A percentile compares a stretch with the other conserved stretches of the same genome.
Evolutionary conservation across 2,329 filamentous ascomycete species (phyloP).

Genomic region (Orbilia javanica): DNA sequence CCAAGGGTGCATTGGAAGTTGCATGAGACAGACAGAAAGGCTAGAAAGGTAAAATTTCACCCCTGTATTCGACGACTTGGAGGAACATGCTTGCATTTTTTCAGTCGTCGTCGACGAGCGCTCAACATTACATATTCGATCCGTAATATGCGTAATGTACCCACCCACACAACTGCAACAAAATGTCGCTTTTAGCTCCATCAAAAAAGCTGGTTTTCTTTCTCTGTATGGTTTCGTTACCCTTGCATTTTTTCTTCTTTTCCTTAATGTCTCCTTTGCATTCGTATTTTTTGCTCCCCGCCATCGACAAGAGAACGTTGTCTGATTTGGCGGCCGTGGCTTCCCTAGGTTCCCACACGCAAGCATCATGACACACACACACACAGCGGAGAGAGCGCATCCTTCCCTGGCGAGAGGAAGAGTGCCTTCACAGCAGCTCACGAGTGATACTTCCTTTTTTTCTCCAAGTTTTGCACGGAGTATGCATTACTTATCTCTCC

Average conservation of each 20-base stretch:
- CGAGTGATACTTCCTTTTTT: conserved; percentile 45
- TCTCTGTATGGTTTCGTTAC: conserved; percentile 42
- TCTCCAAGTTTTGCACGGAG: conserved; percentile 22
- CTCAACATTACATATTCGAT: conserved; percentile 36
- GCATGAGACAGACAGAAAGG: conserved; percentile 54
- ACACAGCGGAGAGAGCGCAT: conserved; percentile 31
- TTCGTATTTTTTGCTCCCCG: conserved; percentile 53
- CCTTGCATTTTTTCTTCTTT: conserved; percentile 37
- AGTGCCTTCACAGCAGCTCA: conserved; percentile 38
- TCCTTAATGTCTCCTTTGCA: conserved; percentile 32
- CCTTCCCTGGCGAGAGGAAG: conserved; percentile 28
- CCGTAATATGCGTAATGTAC: conserved; percentile 35
- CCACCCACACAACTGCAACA: conserved; percentile 45
- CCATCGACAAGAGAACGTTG: conserved; percentile 54
- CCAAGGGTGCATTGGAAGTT: conserved; percentile 55
- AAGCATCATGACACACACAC: conserved; percentile 58
- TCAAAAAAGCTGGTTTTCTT: conserved; percentile 35
- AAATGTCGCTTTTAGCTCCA: conserved; percentile 31
- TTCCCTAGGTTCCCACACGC: conserved; percentile 52
- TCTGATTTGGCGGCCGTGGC: conserved; percentile 55
- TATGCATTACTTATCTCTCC: conserved; percentile 15
- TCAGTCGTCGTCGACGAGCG: conserved; percentile 23
- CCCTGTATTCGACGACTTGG: conserved; percentile 42
- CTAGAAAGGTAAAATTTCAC: conserved; percentile 44
- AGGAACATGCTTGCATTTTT: conserved; percentile 53